Percentiles rank a stretch among this genome's conserved stretches.
Conservation (phyloP, 441 rosid genomes). For the Dalechampia spathulata region DNA sequence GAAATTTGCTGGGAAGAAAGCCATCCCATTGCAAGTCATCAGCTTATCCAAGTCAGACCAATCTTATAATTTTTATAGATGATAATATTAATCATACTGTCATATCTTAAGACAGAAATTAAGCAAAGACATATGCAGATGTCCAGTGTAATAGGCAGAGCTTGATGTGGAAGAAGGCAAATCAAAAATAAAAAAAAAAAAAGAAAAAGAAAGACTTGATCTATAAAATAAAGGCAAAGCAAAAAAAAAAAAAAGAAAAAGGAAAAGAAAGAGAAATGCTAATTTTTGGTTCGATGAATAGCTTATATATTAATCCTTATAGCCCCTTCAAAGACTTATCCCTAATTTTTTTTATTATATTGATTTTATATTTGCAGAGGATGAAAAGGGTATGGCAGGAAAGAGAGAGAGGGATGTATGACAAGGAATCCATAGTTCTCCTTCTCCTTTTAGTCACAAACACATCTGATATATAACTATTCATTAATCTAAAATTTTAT, state of each 20-base stretch:
- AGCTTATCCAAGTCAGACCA: conserved; percentile 17
- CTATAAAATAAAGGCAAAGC: not conserved
- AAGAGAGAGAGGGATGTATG: conserved; percentile 11
- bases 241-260: conserved; percentile 3
- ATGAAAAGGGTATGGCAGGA: conserved; percentile 19
- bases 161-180: not conserved
- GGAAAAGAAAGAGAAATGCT: conserved; percentile 8
- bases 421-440: conserved; percentile 23
- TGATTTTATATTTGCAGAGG: conserved; percentile 19
- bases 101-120: conserved; percentile 13
- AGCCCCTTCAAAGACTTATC: conserved; percentile 6
- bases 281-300: conserved; percentile 22
- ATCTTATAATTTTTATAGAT: conserved; percentile 13
- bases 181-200: no score
- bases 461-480: conserved; percentile 8
- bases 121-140: conserved; percentile 5
- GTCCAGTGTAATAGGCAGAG: conserved; percentile 6
- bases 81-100: conserved; percentile 17
- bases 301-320: no score
- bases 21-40: conserved; percentile 80
- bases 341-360: conserved; percentile 13
- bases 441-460: conserved; percentile 34
- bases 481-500: no score
- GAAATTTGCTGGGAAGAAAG: conserved; percentile 78
- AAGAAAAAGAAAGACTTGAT: not conserved